phyloP scores from a whole-genome alignment of 306 rosid genomes.

The Prunus kanzakura region DNA sequence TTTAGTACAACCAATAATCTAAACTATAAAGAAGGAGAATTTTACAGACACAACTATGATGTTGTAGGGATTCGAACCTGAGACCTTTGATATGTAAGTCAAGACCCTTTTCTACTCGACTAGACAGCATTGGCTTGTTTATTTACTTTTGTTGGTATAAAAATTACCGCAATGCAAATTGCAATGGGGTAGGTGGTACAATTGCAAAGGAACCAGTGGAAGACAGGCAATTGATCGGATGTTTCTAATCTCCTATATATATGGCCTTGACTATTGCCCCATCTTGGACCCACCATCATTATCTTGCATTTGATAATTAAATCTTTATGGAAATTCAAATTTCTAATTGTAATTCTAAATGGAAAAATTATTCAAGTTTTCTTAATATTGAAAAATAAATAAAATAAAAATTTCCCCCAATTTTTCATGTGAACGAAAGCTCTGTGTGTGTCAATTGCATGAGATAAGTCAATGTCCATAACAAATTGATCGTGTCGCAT shows the following conservation, averaged over 20 bases:
- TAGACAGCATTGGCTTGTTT: too few relatives aligned
- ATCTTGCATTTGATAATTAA: neutral
- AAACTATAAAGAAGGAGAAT: fast-evolving
- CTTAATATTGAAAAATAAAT: too few relatives aligned
- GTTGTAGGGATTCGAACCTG: fast-evolving
- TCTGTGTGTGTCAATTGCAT: neutral
- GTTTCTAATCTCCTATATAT: neutral
- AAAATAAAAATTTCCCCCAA: neutral
- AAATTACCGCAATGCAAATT: neutral
- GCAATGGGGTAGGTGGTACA: neutral
- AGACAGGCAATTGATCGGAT: neutral
- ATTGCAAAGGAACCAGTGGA: neutral
- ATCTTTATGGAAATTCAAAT: neutral
- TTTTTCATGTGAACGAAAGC: neutral
- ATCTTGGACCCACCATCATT: neutral
- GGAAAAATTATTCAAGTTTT: neutral
- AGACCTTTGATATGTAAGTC: fast-evolving
- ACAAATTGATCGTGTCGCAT: neutral
- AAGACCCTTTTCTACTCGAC: fast-evolving
- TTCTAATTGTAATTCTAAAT: neutral
- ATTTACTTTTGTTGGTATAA: too few relatives aligned
- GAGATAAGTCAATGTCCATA: neutral
- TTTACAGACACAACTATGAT: too few relatives aligned
- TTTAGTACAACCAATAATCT: too few relatives aligned
- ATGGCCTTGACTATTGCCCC: too few relatives aligned